These are phyloP conservation scores for Candida glaebosa DNA, from an alignment of 805 yeast species.

Conservation along the genomic window DNA sequence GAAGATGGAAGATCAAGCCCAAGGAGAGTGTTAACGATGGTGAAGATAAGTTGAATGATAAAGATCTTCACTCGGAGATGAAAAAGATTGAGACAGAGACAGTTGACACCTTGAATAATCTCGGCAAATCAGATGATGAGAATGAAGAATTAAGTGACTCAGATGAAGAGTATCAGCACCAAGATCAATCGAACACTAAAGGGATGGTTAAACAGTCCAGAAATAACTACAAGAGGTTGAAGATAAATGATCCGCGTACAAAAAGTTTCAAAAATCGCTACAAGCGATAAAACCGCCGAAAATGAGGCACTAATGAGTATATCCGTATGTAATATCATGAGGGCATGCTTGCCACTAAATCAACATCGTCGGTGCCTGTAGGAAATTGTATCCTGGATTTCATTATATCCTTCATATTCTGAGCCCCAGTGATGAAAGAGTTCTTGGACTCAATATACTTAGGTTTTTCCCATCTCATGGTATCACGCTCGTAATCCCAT, in stretches of 20 bases:
- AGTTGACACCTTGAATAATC: slow-evolving; percentile 8
- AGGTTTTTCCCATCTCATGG: slow-evolving; percentile 53
- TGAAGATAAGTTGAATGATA: slow-evolving; percentile 29
- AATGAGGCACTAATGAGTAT: neutral
- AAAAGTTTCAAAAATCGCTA: slow-evolving; percentile 40
- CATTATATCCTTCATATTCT: neutral
- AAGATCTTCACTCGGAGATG: slow-evolving; percentile 43
- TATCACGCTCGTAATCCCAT: slow-evolving; percentile 64
- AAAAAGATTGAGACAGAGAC: slow-evolving; percentile 28
- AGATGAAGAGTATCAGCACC: slow-evolving; percentile 13
- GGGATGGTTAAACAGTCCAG: slow-evolving; percentile 33
- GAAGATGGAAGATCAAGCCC: slow-evolving; percentile 49
- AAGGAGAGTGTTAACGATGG: slow-evolving; percentile 15
- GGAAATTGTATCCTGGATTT: slow-evolving; percentile 26
- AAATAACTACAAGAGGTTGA: slow-evolving; percentile 50
- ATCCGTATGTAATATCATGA: slow-evolving; percentile 3
- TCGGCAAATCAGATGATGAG: slow-evolving; percentile 10
- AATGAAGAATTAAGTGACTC: slow-evolving; percentile 9
- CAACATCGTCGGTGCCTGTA: slow-evolving; percentile 18
- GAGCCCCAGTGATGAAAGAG: neutral
- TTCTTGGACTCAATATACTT: slow-evolving; percentile 26
- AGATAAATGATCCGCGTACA: slow-evolving; percentile 47
- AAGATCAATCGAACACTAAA: slow-evolving; percentile 8
- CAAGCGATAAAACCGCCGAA: slow-evolving; percentile 17
- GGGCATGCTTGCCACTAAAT: slow-evolving; percentile 20